phyloP scores from a whole-genome alignment of 345 rosid genomes.

The Abelmoschus esculentus region DNA sequence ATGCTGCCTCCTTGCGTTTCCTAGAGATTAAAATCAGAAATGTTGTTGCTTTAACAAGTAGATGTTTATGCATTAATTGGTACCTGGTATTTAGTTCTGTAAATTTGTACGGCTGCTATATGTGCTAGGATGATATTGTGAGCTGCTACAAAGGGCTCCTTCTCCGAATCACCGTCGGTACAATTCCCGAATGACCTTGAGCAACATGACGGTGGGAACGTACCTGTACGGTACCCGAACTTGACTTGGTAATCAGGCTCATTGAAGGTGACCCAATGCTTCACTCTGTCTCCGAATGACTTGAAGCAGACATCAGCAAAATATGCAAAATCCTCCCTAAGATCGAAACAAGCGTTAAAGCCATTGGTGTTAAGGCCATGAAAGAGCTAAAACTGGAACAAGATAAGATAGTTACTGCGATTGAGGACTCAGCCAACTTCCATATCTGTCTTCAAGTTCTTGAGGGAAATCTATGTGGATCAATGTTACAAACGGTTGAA shows the following conservation, averaged over 20 bases:
- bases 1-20: conserved; percentile 44
- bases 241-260: conserved; percentile 40
- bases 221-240: conserved; percentile 28
- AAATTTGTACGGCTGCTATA: conserved; percentile 37
- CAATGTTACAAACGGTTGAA: conserved; percentile 62
- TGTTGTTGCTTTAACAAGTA: conserved; percentile 9
- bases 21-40: conserved; percentile 15
- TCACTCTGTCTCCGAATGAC: conserved; percentile 54
- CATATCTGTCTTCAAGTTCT: conserved; percentile 54
- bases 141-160: conserved; percentile 49
- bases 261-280: conserved; percentile 52
- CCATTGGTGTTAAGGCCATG: not conserved
- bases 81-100: conserved; percentile 50
- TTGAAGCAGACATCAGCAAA: conserved; percentile 55
- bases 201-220: conserved; percentile 42
- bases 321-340: conserved; percentile 44
- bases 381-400: not conserved
- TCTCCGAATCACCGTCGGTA: conserved; percentile 35
- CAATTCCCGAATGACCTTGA: conserved; percentile 45
- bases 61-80: conserved; percentile 12
- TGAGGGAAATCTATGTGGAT: conserved; percentile 67
- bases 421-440: conserved; percentile 63
- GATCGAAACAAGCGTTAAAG: not conserved
- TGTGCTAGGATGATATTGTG: conserved; percentile 55
- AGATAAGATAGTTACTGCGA: conserved; percentile 39